Percentiles rank a stretch among this genome's conserved stretches.
These are phyloP conservation scores for Globisporangium rhizosaccharum DNA, from an alignment of 352 stramenopile genomes.

Conservation along the genomic window DNA sequence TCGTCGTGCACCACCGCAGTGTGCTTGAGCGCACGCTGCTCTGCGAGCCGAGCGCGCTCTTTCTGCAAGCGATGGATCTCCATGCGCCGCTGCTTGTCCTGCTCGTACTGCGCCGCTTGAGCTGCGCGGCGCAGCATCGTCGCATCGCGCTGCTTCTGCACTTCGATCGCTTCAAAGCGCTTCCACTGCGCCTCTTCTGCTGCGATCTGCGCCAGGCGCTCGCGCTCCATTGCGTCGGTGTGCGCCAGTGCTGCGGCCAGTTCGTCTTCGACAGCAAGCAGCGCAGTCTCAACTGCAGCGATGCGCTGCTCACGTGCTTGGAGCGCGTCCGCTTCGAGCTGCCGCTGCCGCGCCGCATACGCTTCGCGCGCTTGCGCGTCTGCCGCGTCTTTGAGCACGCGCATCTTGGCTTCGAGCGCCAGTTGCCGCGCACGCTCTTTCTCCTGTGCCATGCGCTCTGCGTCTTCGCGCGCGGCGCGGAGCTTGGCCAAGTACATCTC, in stretches of 20 bases:
- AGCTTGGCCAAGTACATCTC: conserved; percentile 57
- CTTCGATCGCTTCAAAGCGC: conserved; percentile 44
- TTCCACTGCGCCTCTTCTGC: conserved; percentile 59
- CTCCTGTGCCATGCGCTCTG: conserved; percentile 33
- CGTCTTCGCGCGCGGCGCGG: conserved; percentile 28
- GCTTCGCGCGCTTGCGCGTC: conserved; percentile 48
- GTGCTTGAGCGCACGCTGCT: conserved; percentile 12
- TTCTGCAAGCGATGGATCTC: conserved; percentile 65
- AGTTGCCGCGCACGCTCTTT: conserved; percentile 35
- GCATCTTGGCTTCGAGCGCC: conserved; percentile 51
- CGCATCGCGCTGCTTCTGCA: conserved; percentile 42
- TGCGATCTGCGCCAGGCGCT: conserved; percentile 43
- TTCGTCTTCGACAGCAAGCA: conserved; percentile 53
- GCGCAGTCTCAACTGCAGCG: conserved; percentile 27
- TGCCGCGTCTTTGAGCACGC: conserved; percentile 52
- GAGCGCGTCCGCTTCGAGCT: conserved; percentile 31
- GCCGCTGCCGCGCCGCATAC: conserved; percentile 32
- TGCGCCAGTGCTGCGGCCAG: conserved; percentile 27
- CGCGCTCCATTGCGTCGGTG: conserved; percentile 28
- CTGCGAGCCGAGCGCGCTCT: conserved; percentile 27
- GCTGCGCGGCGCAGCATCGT: conserved; percentile 37
- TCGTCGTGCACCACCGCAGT: not conserved
- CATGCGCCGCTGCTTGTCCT: conserved; percentile 55
- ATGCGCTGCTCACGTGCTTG: conserved; percentile 27
- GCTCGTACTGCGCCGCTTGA: conserved; percentile 58